Evolutionary conservation across 1,139 yeast genomes (phyloP).

Genomic region (Candida sojae): DNA sequence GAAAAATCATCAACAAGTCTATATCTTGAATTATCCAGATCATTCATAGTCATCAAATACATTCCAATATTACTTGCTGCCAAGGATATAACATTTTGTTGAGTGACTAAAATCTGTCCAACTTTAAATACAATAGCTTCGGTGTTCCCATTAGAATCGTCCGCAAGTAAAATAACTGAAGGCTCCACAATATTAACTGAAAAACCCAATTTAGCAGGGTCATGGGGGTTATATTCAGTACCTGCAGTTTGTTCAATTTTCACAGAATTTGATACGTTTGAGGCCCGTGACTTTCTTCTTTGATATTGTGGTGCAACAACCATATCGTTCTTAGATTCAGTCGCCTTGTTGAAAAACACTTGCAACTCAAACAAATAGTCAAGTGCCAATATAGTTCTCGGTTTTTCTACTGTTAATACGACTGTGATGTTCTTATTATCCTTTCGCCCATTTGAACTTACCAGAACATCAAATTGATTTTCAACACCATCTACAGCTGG

Average conservation of each 20-base stretch:
- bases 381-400: constrained; percentile 76
- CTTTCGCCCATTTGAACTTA: constrained; percentile 42
- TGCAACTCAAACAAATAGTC: constrained; percentile 84
- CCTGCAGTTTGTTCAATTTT: neutral
- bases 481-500: constrained; percentile 67
- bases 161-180: constrained; percentile 77
- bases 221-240: neutral
- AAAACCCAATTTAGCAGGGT: constrained; percentile 39
- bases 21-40: constrained; percentile 57
- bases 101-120: constrained; percentile 73
- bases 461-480: constrained; percentile 70
- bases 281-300: constrained; percentile 12
- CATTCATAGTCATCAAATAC: constrained; percentile 78
- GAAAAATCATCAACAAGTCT: constrained; percentile 90
- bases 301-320: neutral
- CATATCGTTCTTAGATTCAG: neutral
- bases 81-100: constrained; percentile 64
- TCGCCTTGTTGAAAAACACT: constrained; percentile 48
- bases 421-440: constrained; percentile 47
- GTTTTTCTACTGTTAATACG: constrained; percentile 74
- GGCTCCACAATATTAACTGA: constrained; percentile 77
- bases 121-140: constrained; percentile 91
- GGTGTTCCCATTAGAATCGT: constrained; percentile 66
- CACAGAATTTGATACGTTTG: constrained; percentile 4
- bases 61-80: constrained; percentile 83